Percentiles rank a stretch among this genome's conserved stretches.
phyloP scores from a whole-genome alignment of 1,284 basidiomycete species.

The Pseudozyma pruni region DNA sequence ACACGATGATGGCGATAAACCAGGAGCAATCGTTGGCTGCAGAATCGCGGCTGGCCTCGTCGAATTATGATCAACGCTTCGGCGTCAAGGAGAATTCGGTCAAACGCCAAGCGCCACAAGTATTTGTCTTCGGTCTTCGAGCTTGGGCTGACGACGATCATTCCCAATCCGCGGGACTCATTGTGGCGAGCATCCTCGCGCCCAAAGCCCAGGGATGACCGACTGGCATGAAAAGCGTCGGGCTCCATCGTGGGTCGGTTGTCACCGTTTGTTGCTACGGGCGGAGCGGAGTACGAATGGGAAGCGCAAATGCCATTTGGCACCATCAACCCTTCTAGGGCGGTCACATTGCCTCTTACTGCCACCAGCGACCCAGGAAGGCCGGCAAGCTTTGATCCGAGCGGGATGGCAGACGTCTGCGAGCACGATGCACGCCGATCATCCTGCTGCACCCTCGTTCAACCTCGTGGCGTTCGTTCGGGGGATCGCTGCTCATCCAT shows the following conservation, averaged over 20 bases:
- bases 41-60: no score
- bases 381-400: neutral
- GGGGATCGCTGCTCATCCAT: no score
- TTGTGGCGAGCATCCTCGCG: no score
- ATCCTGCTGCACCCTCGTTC: neutral
- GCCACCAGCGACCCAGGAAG: conserved; percentile 1
- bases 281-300: conserved; percentile 28
- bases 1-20: no score
- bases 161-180: no score
- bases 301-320: neutral
- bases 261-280: conserved; percentile 17
- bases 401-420: no score
- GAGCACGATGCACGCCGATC: conserved; percentile 2
- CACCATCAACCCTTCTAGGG: neutral
- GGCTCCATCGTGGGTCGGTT: conserved; percentile 14
- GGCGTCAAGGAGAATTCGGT: no score
- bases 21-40: no score
- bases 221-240: conserved; percentile 11
- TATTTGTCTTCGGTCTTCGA: no score
- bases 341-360: neutral
- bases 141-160: no score
- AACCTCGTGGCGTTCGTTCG: conserved; percentile 7
- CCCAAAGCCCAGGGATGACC: neutral
- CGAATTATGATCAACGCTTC: no score
- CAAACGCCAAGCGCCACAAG: no score